Evolutionary conservation across 2,329 filamentous ascomycete genomes (phyloP).

Genomic region (Colletotrichum plurivorum): DNA sequence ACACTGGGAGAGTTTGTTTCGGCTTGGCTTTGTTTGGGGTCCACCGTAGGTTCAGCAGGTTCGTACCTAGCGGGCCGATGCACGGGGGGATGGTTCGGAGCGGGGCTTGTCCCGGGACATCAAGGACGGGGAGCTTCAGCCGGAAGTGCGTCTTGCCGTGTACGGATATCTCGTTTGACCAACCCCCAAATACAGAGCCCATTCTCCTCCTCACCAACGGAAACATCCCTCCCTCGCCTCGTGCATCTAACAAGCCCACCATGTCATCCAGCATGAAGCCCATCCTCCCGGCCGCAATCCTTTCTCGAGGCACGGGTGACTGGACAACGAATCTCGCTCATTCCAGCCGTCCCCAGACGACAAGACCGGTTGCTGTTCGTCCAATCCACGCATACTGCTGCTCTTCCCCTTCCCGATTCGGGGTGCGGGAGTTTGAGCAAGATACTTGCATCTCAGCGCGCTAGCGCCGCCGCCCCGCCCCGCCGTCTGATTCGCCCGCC

Average conservation of each 20-base stretch:
- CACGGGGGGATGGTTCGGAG: too few species aligned
- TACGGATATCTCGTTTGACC: too few species aligned
- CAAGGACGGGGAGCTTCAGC: too few species aligned
- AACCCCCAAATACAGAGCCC: too few species aligned
- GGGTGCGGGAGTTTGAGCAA: conserved; percentile 42
- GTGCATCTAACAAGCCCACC: neutral
- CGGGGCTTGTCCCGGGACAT: too few species aligned
- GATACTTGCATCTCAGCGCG: conserved; percentile 40
- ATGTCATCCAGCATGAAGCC: neutral
- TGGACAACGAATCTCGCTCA: conserved; percentile 12
- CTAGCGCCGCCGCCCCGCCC: conserved; percentile 37
- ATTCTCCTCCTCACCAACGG: too few species aligned
- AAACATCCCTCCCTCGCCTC: neutral
- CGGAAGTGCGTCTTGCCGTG: too few species aligned
- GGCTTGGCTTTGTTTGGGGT: too few species aligned
- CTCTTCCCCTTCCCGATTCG: conserved; percentile 8
- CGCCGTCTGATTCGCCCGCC: conserved; percentile 32
- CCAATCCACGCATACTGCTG: conserved; percentile 1
- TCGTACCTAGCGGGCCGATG: too few species aligned
- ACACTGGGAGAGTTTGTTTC: too few species aligned
- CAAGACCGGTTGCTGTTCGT: too few species aligned
- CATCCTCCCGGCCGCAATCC: neutral
- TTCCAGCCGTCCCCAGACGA: conserved; percentile 5
- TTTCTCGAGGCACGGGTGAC: neutral
- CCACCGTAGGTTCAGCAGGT: too few species aligned